These are phyloP conservation scores for Colletotrichum sp. DNA, from an alignment of 2,329 filamentous ascomycete genomes.

Conservation along the genomic window DNA sequence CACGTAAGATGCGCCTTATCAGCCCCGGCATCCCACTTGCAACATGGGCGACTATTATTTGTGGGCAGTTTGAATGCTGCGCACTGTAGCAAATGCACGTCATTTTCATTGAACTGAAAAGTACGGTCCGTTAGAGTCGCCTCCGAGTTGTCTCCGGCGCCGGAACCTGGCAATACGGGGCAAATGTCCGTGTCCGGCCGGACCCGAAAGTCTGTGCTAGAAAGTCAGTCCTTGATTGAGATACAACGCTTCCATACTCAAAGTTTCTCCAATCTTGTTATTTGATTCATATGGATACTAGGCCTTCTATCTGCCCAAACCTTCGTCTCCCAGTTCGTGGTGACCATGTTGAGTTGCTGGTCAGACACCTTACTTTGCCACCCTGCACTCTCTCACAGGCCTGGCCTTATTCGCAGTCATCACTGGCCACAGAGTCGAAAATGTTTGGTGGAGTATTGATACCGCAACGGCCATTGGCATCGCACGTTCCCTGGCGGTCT, in stretches of 20 bases:
- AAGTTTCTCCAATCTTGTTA: not conserved
- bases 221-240: not conserved
- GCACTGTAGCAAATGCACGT: not conserved
- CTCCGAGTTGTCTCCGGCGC: not conserved
- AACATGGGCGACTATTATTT: fast-evolving
- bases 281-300: not conserved
- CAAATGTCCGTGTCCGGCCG: not conserved
- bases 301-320: not conserved
- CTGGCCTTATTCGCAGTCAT: not conserved
- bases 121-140: not conserved
- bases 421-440: not conserved
- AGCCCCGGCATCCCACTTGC: not conserved
- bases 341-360: not conserved
- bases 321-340: fast-evolving
- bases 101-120: fast-evolving
- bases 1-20: not conserved
- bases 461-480: not conserved
- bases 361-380: not conserved
- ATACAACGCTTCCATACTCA: not conserved
- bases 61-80: not conserved
- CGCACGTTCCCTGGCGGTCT: not conserved
- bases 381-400: not conserved
- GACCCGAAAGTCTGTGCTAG: not conserved
- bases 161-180: not conserved
- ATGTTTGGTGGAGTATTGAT: not conserved